Evolutionary conservation across 495 filamentous ascomycete genomes (phyloP).

Genomic region (Rhypophila decipiens): DNA sequence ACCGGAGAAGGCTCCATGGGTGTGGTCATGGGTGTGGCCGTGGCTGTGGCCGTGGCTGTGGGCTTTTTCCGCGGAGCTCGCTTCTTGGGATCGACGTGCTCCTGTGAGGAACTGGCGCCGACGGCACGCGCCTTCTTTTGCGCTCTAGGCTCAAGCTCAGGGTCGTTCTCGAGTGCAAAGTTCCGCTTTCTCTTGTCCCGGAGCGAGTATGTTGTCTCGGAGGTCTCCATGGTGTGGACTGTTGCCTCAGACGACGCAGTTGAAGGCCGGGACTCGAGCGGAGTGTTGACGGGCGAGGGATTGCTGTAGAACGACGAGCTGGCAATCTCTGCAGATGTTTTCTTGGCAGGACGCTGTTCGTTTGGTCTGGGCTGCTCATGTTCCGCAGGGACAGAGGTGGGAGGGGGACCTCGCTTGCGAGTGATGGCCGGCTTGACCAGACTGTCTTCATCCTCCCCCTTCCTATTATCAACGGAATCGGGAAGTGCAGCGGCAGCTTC

Average conservation of each 20-base stretch:
- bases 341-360: conserved; percentile 8
- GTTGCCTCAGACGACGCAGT: conserved; percentile 25
- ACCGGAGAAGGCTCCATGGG: conserved; percentile 12
- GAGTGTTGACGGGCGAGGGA: conserved; percentile 12
- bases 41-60: conserved; percentile 6
- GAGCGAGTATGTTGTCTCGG: conserved; percentile 29
- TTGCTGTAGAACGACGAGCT: conserved; percentile 24
- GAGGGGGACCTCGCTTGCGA: conserved; percentile 15
- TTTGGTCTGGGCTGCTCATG: conserved; percentile 20
- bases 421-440: conserved; percentile 10
- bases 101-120: conserved; percentile 3
- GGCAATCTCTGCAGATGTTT: conserved; percentile 12
- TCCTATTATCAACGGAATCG: not conserved
- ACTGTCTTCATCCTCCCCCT: conserved; percentile 12
- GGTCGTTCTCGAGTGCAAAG: conserved; percentile 31
- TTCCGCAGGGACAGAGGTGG: conserved; percentile 1
- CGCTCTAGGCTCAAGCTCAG: conserved; percentile 19
- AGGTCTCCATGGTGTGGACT: conserved; percentile 21
- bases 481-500: not conserved
- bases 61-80: conserved; percentile 13
- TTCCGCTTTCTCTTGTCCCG: conserved; percentile 32
- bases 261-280: conserved; percentile 26
- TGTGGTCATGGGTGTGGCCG: conserved; percentile 7
- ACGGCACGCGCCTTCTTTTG: conserved; percentile 14
- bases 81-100: conserved; percentile 16